These are phyloP conservation scores for Cavenderia fasciculata DNA, from an alignment of 78 protist species.

Conservation along the genomic window DNA sequence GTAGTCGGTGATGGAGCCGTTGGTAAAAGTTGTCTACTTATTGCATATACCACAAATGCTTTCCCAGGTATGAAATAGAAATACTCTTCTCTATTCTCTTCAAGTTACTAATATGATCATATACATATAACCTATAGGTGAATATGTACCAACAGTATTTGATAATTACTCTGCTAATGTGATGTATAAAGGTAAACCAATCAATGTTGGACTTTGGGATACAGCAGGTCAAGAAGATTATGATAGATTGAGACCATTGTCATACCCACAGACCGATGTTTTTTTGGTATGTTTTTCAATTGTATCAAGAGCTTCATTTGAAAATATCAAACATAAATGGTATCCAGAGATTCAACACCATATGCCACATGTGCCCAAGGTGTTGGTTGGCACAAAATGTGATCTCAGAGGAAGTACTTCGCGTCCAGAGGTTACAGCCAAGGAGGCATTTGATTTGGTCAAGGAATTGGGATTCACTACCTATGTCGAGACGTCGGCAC, in stretches of 20 bases:
- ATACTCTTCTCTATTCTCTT: not conserved
- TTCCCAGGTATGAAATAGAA: conserved; percentile 88
- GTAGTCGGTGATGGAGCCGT: conserved; percentile 81
- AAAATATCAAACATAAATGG: conserved; percentile 73
- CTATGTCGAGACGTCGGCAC: conserved; percentile 58
- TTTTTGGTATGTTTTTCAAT: conserved; percentile 70
- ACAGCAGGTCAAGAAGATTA: conserved; percentile 86
- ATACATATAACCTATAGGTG: not conserved
- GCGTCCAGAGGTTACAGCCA: conserved; percentile 29
- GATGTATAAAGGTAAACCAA: conserved; percentile 79
- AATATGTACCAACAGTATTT: conserved; percentile 75
- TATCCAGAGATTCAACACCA: conserved; percentile 68
- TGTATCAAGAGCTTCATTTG: conserved; percentile 49
- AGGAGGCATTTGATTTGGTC: conserved; percentile 46
- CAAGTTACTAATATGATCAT: not conserved
- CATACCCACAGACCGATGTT: conserved; percentile 82
- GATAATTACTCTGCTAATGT: conserved; percentile 85
- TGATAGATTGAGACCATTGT: conserved; percentile 77
- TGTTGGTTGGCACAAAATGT: conserved; percentile 78
- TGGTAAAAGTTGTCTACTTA: conserved; percentile 93
- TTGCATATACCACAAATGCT: conserved; percentile 91
- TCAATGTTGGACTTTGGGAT: conserved; percentile 69
- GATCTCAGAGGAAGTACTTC: conserved; percentile 49
- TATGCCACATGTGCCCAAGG: conserved; percentile 52
- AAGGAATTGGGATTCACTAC: conserved; percentile 32